These are phyloP conservation scores for Lichina pygmaea DNA, from an alignment of 495 filamentous ascomycete genomes.

Conservation along the genomic window DNA sequence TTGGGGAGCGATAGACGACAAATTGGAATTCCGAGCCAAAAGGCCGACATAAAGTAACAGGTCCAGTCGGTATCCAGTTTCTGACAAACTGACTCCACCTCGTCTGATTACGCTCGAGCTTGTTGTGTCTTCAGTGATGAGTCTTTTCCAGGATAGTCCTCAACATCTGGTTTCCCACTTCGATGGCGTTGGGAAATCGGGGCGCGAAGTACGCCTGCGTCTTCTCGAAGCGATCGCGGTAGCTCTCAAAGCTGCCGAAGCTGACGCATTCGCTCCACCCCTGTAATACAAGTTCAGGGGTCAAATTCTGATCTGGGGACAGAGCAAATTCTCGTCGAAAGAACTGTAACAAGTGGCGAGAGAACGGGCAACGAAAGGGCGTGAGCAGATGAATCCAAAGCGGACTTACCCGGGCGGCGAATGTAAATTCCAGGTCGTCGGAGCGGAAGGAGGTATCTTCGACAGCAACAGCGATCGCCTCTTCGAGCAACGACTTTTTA, in stretches of 20 bases:
- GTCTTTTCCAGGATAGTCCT: conserved; percentile 67
- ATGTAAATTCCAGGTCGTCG: conserved; percentile 91
- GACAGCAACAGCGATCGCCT: conserved; percentile 60
- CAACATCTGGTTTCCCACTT: conserved; percentile 89
- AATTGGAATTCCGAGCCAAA: not conserved
- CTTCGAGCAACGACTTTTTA: conserved; percentile 56
- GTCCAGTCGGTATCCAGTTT: not conserved
- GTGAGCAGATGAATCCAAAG: too few relatives aligned
- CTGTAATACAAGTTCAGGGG: conserved; percentile 9
- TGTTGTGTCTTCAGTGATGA: not conserved
- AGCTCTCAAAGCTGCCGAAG: conserved; percentile 73
- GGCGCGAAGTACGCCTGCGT: conserved; percentile 81
- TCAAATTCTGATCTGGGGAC: not conserved
- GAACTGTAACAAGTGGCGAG: not conserved
- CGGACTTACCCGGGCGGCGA: conserved; percentile 48
- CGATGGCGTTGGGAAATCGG: conserved; percentile 58
- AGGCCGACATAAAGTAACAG: not conserved
- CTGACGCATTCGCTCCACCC: conserved; percentile 87
- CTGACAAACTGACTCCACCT: not conserved
- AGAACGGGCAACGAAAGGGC: not conserved
- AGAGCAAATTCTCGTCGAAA: not conserved
- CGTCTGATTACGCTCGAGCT: not conserved
- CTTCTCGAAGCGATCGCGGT: conserved; percentile 63
- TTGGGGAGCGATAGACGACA: not conserved
- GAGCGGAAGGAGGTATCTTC: conserved; percentile 67